Conservation (phyloP, 1,284 basidiomycete species). For the Cerioporus squamosus region DNA sequence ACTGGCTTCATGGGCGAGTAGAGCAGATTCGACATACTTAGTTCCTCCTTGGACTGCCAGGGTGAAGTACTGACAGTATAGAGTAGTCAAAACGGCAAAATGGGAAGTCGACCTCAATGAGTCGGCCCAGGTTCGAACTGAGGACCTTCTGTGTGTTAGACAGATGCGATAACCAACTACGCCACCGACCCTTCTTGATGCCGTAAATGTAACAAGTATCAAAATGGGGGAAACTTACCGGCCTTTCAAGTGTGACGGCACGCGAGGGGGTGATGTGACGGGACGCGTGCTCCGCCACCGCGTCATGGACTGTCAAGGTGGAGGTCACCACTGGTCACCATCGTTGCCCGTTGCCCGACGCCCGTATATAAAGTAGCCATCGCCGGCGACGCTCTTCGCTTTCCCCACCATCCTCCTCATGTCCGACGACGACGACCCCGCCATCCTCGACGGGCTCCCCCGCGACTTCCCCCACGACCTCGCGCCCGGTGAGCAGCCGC, state of each 20-base stretch:
- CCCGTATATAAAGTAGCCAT: not conserved
- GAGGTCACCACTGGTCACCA: not conserved
- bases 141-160: constrained; percentile 65
- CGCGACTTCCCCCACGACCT: constrained; percentile 5
- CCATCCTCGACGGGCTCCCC: constrained; percentile 6
- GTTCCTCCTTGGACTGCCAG: no score
- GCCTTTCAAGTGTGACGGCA: no score
- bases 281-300: not conserved
- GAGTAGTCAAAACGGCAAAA: no score
- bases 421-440: not conserved
- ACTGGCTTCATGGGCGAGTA: no score
- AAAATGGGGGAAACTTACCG: no score
- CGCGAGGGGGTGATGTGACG: not conserved
- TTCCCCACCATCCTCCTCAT: no score
- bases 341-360: no score
- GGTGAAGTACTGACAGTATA: no score
- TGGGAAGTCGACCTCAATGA: no score
- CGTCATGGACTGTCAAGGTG: not conserved
- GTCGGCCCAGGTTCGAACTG: constrained; percentile 42
- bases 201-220: no score
- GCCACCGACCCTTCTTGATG: no score
- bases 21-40: no score
- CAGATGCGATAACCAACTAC: constrained; percentile 77
- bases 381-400: not conserved
- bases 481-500: not conserved